phyloP scores from a whole-genome alignment of 768 basidiomycete species.

The Chalciporus sphaerocephalus region DNA sequence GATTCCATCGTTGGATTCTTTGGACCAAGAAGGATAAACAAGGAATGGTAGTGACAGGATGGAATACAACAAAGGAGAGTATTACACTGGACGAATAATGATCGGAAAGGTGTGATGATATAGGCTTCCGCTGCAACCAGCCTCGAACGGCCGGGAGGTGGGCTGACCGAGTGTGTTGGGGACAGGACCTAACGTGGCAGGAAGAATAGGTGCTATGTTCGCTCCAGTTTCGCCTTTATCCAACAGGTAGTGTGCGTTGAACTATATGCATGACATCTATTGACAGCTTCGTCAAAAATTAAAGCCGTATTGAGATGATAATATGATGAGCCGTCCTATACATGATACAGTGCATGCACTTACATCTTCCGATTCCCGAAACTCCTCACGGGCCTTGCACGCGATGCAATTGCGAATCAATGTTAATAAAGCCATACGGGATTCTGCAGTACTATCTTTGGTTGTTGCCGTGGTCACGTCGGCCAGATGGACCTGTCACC shows the following conservation, averaged over 20 bases:
- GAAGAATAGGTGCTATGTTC: slow-evolving; percentile 1
- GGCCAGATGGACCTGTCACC: too few relatives aligned
- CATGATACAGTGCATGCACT: too few relatives aligned
- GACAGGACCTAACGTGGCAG: neutral
- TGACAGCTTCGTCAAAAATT: slow-evolving; percentile 6
- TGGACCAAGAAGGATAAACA: neutral
- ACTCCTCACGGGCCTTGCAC: too few relatives aligned
- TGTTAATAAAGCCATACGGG: too few relatives aligned
- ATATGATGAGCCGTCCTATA: too few relatives aligned
- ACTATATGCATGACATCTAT: too few relatives aligned
- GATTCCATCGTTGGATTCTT: slow-evolving; percentile 13
- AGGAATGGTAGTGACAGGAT: neutral
- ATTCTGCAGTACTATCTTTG: too few relatives aligned
- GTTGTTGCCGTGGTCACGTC: too few relatives aligned
- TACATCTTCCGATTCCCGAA: too few relatives aligned
- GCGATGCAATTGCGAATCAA: too few relatives aligned
- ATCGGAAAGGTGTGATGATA: slow-evolving; percentile 3
- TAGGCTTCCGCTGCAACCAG: slow-evolving; percentile 3
- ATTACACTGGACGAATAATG: neutral
- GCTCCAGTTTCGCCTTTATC: neutral
- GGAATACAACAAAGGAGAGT: neutral
- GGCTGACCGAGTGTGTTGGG: slow-evolving; percentile 1
- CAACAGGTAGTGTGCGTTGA: neutral
- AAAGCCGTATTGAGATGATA: neutral
- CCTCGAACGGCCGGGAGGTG: slow-evolving; percentile 3